Evolutionary conservation across 768 basidiomycete species (phyloP).

Genomic region (Sistotremastrum suecicum): DNA sequence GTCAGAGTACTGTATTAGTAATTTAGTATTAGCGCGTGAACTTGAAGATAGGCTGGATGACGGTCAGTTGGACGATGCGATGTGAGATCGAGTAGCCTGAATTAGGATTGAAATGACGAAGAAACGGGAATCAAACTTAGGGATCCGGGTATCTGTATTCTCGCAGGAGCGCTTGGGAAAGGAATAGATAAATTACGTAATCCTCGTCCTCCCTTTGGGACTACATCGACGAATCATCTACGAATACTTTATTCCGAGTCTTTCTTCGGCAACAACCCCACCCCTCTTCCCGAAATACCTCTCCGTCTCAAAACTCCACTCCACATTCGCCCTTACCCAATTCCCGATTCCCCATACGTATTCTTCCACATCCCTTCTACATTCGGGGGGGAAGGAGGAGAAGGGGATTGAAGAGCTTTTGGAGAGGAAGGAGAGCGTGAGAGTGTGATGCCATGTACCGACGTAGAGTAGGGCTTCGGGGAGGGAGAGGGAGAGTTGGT

Average conservation of each 20-base stretch:
- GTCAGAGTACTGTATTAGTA: no score
- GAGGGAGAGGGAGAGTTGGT: slow-evolving; percentile 26
- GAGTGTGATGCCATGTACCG: slow-evolving; percentile 19
- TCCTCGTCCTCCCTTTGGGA: no score
- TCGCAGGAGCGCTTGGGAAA: no score
- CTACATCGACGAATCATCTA: no score
- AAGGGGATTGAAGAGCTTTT: slow-evolving; percentile 17
- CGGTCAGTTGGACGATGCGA: no score
- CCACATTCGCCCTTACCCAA: slow-evolving; percentile 39
- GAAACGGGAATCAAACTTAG: no score
- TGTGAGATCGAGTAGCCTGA: no score
- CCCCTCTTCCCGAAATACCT: slow-evolving; percentile 57
- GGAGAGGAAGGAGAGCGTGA: slow-evolving; percentile 23
- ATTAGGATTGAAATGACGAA: no score
- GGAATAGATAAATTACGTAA: no score
- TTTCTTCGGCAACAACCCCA: slow-evolving; percentile 27
- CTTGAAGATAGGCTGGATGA: no score
- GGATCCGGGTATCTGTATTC: no score
- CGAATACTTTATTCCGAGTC: background rate
- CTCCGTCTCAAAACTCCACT: slow-evolving; percentile 59
- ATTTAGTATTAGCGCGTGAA: no score
- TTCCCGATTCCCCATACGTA: slow-evolving; percentile 36
- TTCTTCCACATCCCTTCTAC: slow-evolving; percentile 25
- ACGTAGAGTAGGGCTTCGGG: slow-evolving; percentile 28
- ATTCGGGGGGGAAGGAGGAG: slow-evolving; percentile 25